Evolutionary conservation across 371 early-diverging fungal genomes (phyloP).

Genomic region (Lichtheimia ramosa): DNA sequence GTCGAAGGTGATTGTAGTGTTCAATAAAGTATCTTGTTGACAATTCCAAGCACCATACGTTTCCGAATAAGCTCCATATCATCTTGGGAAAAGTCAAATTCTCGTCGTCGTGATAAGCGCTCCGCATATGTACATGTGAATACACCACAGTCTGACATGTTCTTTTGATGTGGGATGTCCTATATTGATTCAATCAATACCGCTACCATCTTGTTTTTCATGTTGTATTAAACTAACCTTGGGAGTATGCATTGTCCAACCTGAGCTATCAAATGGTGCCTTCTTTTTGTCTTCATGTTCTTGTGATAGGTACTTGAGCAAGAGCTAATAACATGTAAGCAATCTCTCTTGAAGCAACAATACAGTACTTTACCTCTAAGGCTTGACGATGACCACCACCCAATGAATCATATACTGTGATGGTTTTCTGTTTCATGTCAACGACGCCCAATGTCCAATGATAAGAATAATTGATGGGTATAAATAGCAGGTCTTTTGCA

Average conservation of each 20-base stretch:
- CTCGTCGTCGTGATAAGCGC: constrained; percentile 52
- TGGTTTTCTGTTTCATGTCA: constrained; percentile 67
- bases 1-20: background rate
- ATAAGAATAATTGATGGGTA: constrained; percentile 86
- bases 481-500: constrained; percentile 71
- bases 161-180: constrained; percentile 83
- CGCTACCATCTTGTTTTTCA: background rate
- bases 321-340: constrained; percentile 23
- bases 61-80: constrained; percentile 73
- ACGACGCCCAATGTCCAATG: constrained; percentile 91
- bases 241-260: constrained; percentile 69
- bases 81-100: constrained; percentile 74
- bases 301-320: constrained; percentile 66
- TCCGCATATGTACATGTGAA: constrained; percentile 93
- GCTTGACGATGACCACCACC: constrained; percentile 58
- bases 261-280: constrained; percentile 54
- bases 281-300: constrained; percentile 80
- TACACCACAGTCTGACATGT: constrained; percentile 97
- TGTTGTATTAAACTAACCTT: constrained; percentile 46
- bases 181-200: constrained; percentile 12
- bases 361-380: constrained; percentile 34
- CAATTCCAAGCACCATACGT: constrained; percentile 77
- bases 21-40: constrained; percentile 22
- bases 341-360: background rate
- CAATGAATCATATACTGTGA: constrained; percentile 89